A percentile compares a stretch with the other conserved stretches of the same genome.
These are phyloP conservation scores for Zelopaecilomyces penicillatus DNA, from an alignment of 2,329 filamentous ascomycete species.

Conservation along the genomic window DNA sequence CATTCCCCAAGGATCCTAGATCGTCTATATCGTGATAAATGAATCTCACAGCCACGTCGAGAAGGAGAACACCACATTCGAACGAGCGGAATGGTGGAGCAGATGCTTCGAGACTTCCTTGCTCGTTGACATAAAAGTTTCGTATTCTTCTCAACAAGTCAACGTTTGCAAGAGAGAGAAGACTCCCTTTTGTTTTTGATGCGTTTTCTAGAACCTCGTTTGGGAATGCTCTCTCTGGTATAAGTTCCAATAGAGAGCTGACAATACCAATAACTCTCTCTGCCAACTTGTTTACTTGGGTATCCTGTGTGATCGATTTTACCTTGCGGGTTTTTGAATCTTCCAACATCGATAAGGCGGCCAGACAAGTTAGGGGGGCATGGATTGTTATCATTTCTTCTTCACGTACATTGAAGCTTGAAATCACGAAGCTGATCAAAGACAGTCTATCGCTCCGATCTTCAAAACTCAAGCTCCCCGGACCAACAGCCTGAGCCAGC, in stretches of 20 bases:
- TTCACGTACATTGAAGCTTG: conserved; percentile 86
- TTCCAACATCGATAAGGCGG: conserved; percentile 57
- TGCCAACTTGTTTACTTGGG: conserved; percentile 22
- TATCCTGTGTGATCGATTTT: conserved; percentile 21
- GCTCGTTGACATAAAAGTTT: conserved; percentile 61
- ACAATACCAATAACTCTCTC: conserved; percentile 39
- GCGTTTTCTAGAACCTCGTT: conserved; percentile 5
- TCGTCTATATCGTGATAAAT: conserved; percentile 38
- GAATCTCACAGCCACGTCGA: conserved; percentile 50
- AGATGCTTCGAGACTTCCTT: conserved; percentile 58
- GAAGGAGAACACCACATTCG: conserved; percentile 52
- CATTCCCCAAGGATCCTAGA: conserved; percentile 33
- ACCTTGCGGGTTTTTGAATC: conserved; percentile 35
- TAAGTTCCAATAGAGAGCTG: conserved; percentile 50
- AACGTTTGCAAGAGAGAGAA: conserved; percentile 18
- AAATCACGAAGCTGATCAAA: conserved; percentile 72
- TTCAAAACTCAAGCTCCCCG: conserved; percentile 32
- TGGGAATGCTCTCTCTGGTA: conserved; percentile 57
- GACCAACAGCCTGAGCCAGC: conserved; percentile 50
- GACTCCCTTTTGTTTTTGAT: conserved; percentile 3
- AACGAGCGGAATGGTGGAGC: conserved; percentile 49
- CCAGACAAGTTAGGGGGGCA: conserved; percentile 57
- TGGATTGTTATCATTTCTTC: conserved; percentile 91
- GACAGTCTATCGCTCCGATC: conserved; percentile 56
- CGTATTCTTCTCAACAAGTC: conserved; percentile 54